Evolutionary conservation across 441 rosid species (phyloP).

Genomic region (Erodium texanum): DNA sequence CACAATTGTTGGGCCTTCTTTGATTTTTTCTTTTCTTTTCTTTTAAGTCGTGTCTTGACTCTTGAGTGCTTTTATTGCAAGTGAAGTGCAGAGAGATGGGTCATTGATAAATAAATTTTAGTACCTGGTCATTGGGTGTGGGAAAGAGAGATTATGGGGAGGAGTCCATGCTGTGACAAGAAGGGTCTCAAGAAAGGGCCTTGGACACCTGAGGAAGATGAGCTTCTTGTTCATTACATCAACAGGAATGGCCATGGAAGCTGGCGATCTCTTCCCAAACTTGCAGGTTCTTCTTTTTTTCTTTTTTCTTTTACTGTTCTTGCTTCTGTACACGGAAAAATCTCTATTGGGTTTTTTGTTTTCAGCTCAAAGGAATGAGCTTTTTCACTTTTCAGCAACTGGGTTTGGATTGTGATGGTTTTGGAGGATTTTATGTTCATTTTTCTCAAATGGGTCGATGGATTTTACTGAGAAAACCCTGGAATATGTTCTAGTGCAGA

Average conservation of each 20-base stretch:
- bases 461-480: neutral
- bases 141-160: constrained; percentile 34
- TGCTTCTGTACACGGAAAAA: neutral
- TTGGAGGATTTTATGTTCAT: neutral
- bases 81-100: neutral
- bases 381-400: neutral
- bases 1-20: constrained; percentile 2
- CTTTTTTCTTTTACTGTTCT: neutral
- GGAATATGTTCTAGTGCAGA: neutral
- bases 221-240: constrained; percentile 48
- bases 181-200: constrained; percentile 67
- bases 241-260: constrained; percentile 55
- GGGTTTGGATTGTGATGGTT: neutral
- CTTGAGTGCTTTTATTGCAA: constrained; percentile 20
- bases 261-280: constrained; percentile 67
- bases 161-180: constrained; percentile 58
- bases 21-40: neutral
- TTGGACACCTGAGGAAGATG: constrained; percentile 68
- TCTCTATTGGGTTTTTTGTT: neutral
- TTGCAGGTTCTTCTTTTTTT: constrained; percentile 39
- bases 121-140: neutral
- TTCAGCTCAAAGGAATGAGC: neutral
- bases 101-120: neutral
- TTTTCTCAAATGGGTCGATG: neutral
- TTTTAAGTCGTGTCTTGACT: neutral